Evolutionary conservation across 2,329 filamentous ascomycete genomes (phyloP).

Genomic region (Rutstroemia sydowiana): DNA sequence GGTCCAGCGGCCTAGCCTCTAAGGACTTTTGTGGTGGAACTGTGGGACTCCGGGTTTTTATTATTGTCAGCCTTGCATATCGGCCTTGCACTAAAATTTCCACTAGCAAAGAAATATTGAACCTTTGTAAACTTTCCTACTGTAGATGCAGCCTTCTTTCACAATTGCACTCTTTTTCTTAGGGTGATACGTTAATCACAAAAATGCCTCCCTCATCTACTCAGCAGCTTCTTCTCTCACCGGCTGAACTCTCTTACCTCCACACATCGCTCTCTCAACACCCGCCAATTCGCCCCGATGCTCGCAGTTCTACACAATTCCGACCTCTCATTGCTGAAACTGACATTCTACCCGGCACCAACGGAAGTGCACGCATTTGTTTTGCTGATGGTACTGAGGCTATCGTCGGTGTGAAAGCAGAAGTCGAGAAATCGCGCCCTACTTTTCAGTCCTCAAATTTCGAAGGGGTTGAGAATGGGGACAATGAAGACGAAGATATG

Average conservation of each 20-base stretch:
- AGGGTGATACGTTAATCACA: background rate
- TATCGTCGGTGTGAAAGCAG: constrained; percentile 90
- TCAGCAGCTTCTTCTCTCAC: constrained; percentile 73
- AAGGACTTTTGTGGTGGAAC: no score
- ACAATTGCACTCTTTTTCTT: background rate
- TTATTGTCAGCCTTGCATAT: constrained; percentile 4
- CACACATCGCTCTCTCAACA: constrained; percentile 75
- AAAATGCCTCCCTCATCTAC: constrained; percentile 46
- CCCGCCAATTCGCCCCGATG: constrained; percentile 85
- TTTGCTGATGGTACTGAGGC: constrained; percentile 95
- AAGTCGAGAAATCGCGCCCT: constrained; percentile 67
- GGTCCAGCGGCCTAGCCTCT: no score
- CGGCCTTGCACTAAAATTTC: constrained; percentile 15
- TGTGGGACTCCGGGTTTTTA: background rate
- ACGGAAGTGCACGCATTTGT: constrained; percentile 88
- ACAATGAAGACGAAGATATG: constrained; percentile 34
- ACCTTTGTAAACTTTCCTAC: background rate
- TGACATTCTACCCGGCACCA: constrained; percentile 79
- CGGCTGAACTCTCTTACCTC: constrained; percentile 92
- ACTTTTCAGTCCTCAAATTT: constrained; percentile 23
- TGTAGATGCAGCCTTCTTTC: no score
- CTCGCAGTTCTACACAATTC: constrained; percentile 76
- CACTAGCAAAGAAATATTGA: constrained; percentile 5
- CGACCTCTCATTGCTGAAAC: constrained; percentile 85
- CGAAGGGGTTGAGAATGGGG: constrained; percentile 21